Percentiles rank a stretch among this genome's conserved stretches.
These are phyloP conservation scores for Moesziomyces parantarcticus DNA, from an alignment of 1,284 basidiomycete species.

Conservation along the genomic window DNA sequence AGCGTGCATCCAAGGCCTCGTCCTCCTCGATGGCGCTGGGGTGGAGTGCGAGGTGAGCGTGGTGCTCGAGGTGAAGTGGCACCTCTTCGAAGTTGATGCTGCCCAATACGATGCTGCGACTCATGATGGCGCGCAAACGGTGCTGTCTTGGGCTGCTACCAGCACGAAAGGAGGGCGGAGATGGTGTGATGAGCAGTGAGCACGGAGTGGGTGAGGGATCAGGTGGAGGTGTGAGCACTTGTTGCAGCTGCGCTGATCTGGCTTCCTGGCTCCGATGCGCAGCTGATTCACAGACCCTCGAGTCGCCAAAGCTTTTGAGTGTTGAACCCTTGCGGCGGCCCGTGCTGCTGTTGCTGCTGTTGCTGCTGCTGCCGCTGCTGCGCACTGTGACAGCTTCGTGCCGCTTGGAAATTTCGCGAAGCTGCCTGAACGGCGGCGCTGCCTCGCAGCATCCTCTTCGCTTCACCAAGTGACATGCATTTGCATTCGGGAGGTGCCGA, in stretches of 20 bases:
- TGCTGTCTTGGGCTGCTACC: too few relatives aligned
- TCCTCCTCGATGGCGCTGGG: slow-evolving; percentile 48
- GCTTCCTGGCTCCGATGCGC: too few relatives aligned
- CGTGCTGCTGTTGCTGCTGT: too few relatives aligned
- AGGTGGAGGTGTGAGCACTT: too few relatives aligned
- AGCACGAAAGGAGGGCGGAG: too few relatives aligned
- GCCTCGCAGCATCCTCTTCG: too few relatives aligned
- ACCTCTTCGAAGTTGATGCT: slow-evolving; percentile 40
- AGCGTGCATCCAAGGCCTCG: slow-evolving; percentile 32
- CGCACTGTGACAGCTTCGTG: slow-evolving; percentile 9
- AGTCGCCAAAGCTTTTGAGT: too few relatives aligned
- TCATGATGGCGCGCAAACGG: too few relatives aligned
- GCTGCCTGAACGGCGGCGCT: not conserved
- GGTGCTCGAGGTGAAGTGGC: slow-evolving; percentile 16
- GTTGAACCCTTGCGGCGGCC: too few relatives aligned
- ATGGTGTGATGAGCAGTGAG: not conserved
- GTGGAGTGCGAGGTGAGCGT: slow-evolving; percentile 13
- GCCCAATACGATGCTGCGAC: slow-evolving; percentile 12
- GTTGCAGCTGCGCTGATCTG: too few relatives aligned
- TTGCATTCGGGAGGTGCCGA: slow-evolving; percentile 5
- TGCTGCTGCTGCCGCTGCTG: not conserved
- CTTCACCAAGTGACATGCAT: too few relatives aligned
- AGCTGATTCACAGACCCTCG: too few relatives aligned
- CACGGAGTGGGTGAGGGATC: not conserved
- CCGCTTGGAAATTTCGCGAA: slow-evolving; percentile 29